Evolutionary conservation across 371 early-diverging fungal species (phyloP), one percentile per base, ranked within the genome.

Genomic region (Zopfochytrium polystomum): DNA sequence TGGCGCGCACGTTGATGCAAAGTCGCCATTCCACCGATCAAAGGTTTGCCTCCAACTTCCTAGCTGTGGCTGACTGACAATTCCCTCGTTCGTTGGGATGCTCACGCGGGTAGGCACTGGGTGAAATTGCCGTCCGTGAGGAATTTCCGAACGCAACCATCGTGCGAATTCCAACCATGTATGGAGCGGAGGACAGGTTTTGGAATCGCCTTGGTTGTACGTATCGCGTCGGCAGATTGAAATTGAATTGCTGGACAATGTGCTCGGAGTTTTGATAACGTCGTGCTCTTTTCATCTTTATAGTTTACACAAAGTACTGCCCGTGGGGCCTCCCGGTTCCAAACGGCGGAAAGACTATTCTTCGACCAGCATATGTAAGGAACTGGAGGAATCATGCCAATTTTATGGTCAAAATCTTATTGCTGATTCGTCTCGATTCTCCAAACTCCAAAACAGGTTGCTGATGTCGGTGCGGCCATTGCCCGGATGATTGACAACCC

Each of bases 161-260:
- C 72, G 91, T 96, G 47, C 91, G 98, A 38, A 90, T 95, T 9
- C 84, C 87, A 46, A 84, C 80, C 56, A 86, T 95, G 81, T 94
- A 85, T 67, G 98, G 98, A 55, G 81, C 86, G 62, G 96, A 97
- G 72, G 96, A 96, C 77, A 80, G 87, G 64, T 91, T 96, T 80
- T 83, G 91, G 79, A 92, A 90, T 78, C 81, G 88, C 76, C 85
- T 94, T 60, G 95, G 92, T 64, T 78, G 87, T 87, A 76, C 67
- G 80, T 70, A 2, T 25, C 32, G 56, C 31, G 9, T 32, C 33
- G 13, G 2, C 13, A 29, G 20, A n/a, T 45, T n/a, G n/a, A n/a
- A n/a, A n/a, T n/a, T n/a, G n/a, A n/a, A n/a, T n/a, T 38, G 29
- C 55, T 23, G 31, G 35, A 48, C 5, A 23, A 18, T 65, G 9